phyloP scores from a whole-genome alignment of 768 basidiomycete genomes.

The Multifurca ochricompacta region DNA sequence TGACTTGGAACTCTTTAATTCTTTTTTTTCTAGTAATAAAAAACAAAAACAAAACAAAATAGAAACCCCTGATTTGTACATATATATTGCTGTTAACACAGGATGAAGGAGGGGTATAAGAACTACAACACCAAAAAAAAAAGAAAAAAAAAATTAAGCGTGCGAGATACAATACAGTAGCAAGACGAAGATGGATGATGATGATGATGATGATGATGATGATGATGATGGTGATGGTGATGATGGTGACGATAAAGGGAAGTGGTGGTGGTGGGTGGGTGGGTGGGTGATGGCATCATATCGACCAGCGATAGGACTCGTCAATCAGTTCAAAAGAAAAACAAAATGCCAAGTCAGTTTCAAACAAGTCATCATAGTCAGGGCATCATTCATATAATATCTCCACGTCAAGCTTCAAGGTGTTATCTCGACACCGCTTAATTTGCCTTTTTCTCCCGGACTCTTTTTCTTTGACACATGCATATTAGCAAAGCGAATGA shows the following conservation, averaged over 20 bases:
- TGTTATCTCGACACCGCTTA: not conserved
- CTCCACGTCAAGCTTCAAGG: no score
- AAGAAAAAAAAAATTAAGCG: not conserved
- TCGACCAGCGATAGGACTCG: slow-evolving; percentile 14
- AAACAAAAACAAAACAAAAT: not conserved
- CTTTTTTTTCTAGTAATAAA: not conserved
- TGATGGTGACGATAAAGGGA: no score
- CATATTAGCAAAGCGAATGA: not conserved
- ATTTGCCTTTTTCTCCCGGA: not conserved
- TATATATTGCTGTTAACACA: slow-evolving; percentile 6
- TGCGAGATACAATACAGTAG: not conserved
- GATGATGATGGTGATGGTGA: not conserved
- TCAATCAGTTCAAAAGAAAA: not conserved
- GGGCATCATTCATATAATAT: slow-evolving; percentile 2
- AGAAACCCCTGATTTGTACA: not conserved
- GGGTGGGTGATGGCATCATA: not conserved
- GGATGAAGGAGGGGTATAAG: not conserved
- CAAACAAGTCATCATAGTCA: not conserved
- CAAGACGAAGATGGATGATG: not conserved
- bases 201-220: not conserved
- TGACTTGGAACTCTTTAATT: no score
- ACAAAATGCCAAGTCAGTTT: not conserved
- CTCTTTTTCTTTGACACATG: not conserved
- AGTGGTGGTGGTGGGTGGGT: not conserved
- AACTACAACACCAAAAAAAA: not conserved